Conservation (phyloP, 1,284 basidiomycete species). For the Irpex rosettiformis region DNA sequence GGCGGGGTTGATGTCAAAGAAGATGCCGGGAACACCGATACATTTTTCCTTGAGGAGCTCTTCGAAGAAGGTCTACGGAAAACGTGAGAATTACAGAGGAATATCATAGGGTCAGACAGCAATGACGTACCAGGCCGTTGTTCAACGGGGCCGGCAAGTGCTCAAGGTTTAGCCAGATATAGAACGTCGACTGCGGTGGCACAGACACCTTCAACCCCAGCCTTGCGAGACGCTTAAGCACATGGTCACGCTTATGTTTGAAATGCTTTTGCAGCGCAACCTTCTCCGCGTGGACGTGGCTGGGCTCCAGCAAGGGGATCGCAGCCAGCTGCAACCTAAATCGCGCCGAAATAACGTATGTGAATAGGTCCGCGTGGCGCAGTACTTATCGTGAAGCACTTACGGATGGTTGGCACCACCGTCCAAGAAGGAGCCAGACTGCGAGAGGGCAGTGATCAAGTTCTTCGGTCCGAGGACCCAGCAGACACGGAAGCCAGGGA, state of each 20-base stretch:
- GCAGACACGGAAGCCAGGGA: slow-evolving; percentile 91
- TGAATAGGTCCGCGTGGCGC: background rate
- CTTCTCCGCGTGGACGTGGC: slow-evolving; percentile 71
- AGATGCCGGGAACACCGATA: slow-evolving; percentile 88
- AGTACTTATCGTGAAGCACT: slow-evolving; percentile 24
- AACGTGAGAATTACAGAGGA: background rate
- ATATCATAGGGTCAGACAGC: background rate
- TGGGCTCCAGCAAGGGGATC: slow-evolving; percentile 74
- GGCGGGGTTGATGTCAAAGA: slow-evolving; percentile 89
- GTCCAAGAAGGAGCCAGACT: slow-evolving; percentile 86
- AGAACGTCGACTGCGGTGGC: slow-evolving; percentile 79
- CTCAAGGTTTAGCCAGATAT: slow-evolving; percentile 88
- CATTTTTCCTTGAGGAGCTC: slow-evolving; percentile 89
- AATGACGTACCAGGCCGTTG: slow-evolving; percentile 70
- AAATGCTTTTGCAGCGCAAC: slow-evolving; percentile 85
- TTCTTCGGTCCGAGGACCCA: slow-evolving; percentile 97
- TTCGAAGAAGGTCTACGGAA: slow-evolving; percentile 84
- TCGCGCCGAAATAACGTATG: background rate
- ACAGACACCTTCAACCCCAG: slow-evolving; percentile 76
- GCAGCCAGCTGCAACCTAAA: slow-evolving; percentile 81
- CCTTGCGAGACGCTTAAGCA: slow-evolving; percentile 75
- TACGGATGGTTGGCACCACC: slow-evolving; percentile 88
- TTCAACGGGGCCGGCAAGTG: slow-evolving; percentile 77
- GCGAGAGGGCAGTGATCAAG: slow-evolving; percentile 81
- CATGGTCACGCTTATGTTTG: slow-evolving; percentile 87